Base-by-base conservation (phyloP, 768 basidiomycete genomes). In the Auricularia cornea region DNA sequence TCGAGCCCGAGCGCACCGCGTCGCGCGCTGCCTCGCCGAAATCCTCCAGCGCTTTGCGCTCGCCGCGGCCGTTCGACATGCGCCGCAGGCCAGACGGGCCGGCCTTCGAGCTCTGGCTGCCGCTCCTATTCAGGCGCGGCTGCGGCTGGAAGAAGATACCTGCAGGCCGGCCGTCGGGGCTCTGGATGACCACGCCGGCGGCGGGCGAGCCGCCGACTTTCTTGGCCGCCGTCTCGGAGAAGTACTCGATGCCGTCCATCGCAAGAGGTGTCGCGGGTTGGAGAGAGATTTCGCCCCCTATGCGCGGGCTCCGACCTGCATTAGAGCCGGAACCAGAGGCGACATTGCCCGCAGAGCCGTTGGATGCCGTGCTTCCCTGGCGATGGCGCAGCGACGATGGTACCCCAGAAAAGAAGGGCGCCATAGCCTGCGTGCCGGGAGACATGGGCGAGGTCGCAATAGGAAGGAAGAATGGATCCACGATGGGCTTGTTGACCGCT, bases 101-200 rank as follows among this genome's bases (percentile, higher is more conserved):
- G 64, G 52, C 32, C 63, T 60, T 29, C 41, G 32, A 30, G 70
- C 66, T 51, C 62, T 64, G n/a, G 51, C 44, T 48, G 23, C 44
- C 44, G 44, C 44, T 48, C 16, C 44, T 18, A 20, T 23, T 48
- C 59, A 10, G 61, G 40, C 44, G 51, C 59, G 64, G 65, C 44
- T 73, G 73, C 2, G 95, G 96, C 66, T 94, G 90, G 75, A 98
- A 99, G 77, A 94, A 92, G 63, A 99, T 95, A 12, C 94, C 96
- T n/a, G 92, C 83, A 2, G 93, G 91, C 68, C 93, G 87, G 0
- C 96, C 96, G 72, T 96, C 94, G 2, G 94, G 92, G 70, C 88
- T 92, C 68, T 95, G 91, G 40, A 98, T 89, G 60, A 98, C 83
- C 6, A 96, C 81, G 0, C 95, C 95, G 12, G 92, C 90, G 4